phyloP scores from a whole-genome alignment of 129 eudicot genomes.

The Flaveria robusta region DNA sequence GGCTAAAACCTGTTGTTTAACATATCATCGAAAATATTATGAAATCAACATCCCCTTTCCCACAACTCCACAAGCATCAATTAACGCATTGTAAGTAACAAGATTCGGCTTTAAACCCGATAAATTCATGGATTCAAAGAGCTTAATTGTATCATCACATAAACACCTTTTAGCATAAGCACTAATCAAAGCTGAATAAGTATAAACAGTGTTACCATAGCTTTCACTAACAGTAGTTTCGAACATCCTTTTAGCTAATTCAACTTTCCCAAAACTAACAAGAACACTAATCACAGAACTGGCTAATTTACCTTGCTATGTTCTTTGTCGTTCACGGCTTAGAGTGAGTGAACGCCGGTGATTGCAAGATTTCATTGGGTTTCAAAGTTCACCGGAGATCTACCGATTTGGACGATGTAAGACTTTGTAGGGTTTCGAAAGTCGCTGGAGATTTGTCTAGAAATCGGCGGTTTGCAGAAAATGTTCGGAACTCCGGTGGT shows the following conservation, averaged over 20 bases:
- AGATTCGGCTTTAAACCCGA: slow-evolving; percentile 82
- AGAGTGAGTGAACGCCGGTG: too few species aligned
- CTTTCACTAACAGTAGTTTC: slow-evolving; percentile 67
- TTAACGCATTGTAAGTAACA: slow-evolving; percentile 82
- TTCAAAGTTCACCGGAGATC: too few species aligned
- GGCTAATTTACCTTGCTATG: slow-evolving; percentile 82
- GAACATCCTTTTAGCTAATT: slow-evolving; percentile 66
- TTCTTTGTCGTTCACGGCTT: slow-evolving; percentile 54
- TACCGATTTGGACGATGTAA: too few species aligned
- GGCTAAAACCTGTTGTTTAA: slow-evolving; percentile 69
- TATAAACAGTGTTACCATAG: slow-evolving; percentile 91
- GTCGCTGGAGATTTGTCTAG: too few species aligned
- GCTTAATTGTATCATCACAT: slow-evolving; percentile 68
- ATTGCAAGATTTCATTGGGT: too few species aligned
- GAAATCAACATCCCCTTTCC: slow-evolving; percentile 84
- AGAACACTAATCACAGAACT: slow-evolving; percentile 82
- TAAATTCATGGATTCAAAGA: slow-evolving; percentile 69
- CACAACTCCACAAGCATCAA: slow-evolving; percentile 99
- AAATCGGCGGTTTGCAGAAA: too few species aligned
- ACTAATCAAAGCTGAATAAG: slow-evolving; percentile 83
- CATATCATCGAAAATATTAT: slow-evolving; percentile 74
- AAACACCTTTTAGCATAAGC: slow-evolving; percentile 90
- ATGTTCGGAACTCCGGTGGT: too few species aligned
- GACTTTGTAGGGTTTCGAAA: too few species aligned
- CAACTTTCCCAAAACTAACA: slow-evolving; percentile 88